These are phyloP conservation scores for Colletotrichum costaricense DNA, from an alignment of 2,329 filamentous ascomycete species.

Conservation along the genomic window DNA sequence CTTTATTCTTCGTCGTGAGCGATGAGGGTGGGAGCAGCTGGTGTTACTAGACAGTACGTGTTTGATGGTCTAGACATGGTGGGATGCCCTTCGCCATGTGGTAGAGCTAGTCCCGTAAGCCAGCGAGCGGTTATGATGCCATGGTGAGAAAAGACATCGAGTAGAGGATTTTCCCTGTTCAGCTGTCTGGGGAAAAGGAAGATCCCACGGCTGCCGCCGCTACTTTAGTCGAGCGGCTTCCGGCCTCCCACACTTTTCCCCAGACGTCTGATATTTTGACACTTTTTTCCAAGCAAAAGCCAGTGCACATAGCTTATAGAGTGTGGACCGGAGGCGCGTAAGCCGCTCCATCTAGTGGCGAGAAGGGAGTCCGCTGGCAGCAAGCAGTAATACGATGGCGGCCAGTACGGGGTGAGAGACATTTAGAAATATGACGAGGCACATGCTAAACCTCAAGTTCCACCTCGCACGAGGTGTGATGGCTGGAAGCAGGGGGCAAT, in stretches of 20 bases:
- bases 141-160: slow-evolving; percentile 15
- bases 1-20: not conserved
- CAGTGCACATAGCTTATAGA: not conserved
- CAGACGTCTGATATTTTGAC: slow-evolving; percentile 37
- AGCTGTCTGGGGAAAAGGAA: not conserved
- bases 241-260: slow-evolving; percentile 17
- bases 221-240: slow-evolving; percentile 20
- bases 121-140: slow-evolving; percentile 15
- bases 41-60: slow-evolving; percentile 27
- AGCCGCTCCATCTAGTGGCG: not conserved
- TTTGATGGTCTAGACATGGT: slow-evolving; percentile 35
- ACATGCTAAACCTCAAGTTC: not conserved
- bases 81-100: not conserved
- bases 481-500: not conserved
- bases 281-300: not conserved
- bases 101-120: not conserved
- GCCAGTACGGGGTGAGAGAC: not conserved
- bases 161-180: not conserved
- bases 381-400: not conserved
- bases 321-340: slow-evolving; percentile 8
- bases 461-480: not conserved
- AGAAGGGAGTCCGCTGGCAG: not conserved
- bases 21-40: not conserved
- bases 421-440: not conserved
- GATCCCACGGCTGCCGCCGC: slow-evolving; percentile 17